phyloP scores from a whole-genome alignment of 768 basidiomycete genomes.

The Boletus sp. region DNA sequence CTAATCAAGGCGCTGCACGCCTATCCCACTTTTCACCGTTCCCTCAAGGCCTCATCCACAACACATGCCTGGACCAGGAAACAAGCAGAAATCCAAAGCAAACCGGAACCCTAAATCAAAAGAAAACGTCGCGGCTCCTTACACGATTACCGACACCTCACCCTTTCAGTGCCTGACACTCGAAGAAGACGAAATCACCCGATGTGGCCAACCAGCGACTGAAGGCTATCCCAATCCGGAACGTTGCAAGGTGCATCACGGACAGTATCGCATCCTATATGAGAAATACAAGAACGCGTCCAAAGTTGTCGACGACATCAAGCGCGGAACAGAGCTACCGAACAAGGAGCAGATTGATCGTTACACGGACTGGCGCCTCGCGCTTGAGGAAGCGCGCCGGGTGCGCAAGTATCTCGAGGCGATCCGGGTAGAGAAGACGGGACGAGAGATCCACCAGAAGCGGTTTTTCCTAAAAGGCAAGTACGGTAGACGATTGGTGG shows the following conservation, averaged over 20 bases:
- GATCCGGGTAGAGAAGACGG: conserved; percentile 32
- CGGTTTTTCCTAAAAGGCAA: conserved; percentile 35
- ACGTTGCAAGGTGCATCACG: conserved; percentile 27
- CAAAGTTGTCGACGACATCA: conserved; percentile 22
- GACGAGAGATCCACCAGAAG: conserved; percentile 30
- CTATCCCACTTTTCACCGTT: too few species aligned
- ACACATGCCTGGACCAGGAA: neutral
- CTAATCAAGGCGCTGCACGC: too few species aligned
- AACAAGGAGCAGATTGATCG: conserved; percentile 11
- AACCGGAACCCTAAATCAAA: neutral
- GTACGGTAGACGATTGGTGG: neutral
- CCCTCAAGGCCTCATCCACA: too few species aligned
- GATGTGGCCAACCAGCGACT: conserved; percentile 19
- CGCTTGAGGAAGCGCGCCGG: conserved; percentile 21
- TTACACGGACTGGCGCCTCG: conserved; percentile 9
- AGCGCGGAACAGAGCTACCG: conserved; percentile 14
- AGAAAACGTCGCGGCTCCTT: neutral
- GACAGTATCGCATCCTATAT: conserved; percentile 25
- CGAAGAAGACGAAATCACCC: conserved; percentile 28
- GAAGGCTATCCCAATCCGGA: conserved; percentile 16
- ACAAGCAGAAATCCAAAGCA: conserved; percentile 6
- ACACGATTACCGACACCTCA: neutral
- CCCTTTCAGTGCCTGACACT: conserved; percentile 20
- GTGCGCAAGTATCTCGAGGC: conserved; percentile 32
- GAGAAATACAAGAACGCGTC: conserved; percentile 30